Conservation (phyloP, 2,329 filamentous ascomycete species). For the Knoxdaviesia capensis region DNA sequence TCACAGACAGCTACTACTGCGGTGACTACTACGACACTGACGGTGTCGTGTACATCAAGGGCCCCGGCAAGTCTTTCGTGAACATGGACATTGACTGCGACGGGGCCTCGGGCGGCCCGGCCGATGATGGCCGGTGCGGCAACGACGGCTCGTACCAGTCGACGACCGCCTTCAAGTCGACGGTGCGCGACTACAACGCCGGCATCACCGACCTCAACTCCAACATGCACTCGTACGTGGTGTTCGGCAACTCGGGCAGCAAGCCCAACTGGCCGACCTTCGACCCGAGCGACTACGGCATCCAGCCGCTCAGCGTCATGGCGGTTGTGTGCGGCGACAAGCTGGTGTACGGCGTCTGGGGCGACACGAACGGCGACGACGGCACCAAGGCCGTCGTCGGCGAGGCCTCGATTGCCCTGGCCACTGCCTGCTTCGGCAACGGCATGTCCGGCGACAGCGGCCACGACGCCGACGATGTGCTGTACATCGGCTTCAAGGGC, state of each 20-base stretch:
- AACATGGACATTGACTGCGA: conserved; percentile 42
- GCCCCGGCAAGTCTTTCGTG: conserved; percentile 18
- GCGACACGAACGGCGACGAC: conserved; percentile 37
- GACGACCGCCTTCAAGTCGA: conserved; percentile 24
- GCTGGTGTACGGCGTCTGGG: conserved; percentile 38
- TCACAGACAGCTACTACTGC: conserved; percentile 20
- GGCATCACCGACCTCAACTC: conserved; percentile 22
- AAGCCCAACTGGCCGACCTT: conserved; percentile 16
- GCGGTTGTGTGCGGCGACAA: conserved; percentile 31
- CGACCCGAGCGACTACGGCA: conserved; percentile 18
- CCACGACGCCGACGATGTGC: conserved; percentile 33
- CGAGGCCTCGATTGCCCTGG: conserved; percentile 36
- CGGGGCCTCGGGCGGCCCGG: conserved; percentile 20
- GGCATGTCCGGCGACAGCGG: conserved; percentile 33
- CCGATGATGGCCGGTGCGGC: conserved; percentile 23
- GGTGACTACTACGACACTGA: conserved; percentile 19
- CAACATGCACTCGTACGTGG: conserved; percentile 30
- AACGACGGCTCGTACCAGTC: conserved; percentile 22
- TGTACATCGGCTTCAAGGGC: conserved; percentile 41
- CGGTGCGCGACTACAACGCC: conserved; percentile 15
- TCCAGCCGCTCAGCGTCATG: conserved; percentile 31
- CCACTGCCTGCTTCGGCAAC: conserved; percentile 33
- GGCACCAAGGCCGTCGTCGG: conserved; percentile 25
- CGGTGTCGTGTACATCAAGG: conserved; percentile 27
- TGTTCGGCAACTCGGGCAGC: conserved; percentile 26